These are phyloP conservation scores for Thalassiosira hispida DNA, from an alignment of 352 stramenopile genomes.

Conservation along the genomic window DNA sequence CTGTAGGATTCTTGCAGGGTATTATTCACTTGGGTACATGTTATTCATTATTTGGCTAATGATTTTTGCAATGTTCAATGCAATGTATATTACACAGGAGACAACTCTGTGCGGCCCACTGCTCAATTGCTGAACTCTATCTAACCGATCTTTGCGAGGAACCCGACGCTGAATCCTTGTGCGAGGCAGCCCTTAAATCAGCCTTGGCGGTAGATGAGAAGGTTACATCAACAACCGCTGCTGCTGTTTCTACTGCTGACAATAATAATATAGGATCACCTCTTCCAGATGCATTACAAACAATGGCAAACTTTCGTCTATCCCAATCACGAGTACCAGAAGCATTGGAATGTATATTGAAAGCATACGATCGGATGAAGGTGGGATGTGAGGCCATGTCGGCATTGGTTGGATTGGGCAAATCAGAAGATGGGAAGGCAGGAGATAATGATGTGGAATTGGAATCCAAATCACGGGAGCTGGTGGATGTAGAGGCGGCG, in stretches of 20 bases:
- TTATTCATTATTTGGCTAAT: neutral
- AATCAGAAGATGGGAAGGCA: conserved; percentile 26
- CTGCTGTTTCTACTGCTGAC: conserved; percentile 20
- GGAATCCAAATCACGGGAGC: conserved; percentile 59
- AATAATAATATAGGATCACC: conserved; percentile 49
- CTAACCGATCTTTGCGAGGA: conserved; percentile 95
- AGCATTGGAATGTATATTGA: conserved; percentile 89
- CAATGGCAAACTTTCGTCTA: conserved; percentile 93
- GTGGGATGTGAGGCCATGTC: conserved; percentile 81
- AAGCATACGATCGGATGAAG: conserved; percentile 91
- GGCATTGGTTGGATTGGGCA: conserved; percentile 70
- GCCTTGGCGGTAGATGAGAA: conserved; percentile 91
- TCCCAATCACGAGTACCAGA: conserved; percentile 92
- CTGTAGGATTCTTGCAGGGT: neutral
- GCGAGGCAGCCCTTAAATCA: conserved; percentile 90
- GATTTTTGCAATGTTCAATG: conserved; percentile 4
- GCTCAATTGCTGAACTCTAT: conserved; percentile 95
- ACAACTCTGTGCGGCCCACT: conserved; percentile 94
- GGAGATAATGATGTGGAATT: conserved; percentile 52
- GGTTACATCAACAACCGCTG: conserved; percentile 27
- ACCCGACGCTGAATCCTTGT: conserved; percentile 91
- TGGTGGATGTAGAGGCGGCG: conserved; percentile 72
- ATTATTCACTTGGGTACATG: conserved; percentile 1
- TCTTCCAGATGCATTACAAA: conserved; percentile 92
- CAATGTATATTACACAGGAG: conserved; percentile 69